Conservation (phyloP, 2,329 filamentous ascomycete genomes). For the Emericellopsis cladophorae region DNA sequence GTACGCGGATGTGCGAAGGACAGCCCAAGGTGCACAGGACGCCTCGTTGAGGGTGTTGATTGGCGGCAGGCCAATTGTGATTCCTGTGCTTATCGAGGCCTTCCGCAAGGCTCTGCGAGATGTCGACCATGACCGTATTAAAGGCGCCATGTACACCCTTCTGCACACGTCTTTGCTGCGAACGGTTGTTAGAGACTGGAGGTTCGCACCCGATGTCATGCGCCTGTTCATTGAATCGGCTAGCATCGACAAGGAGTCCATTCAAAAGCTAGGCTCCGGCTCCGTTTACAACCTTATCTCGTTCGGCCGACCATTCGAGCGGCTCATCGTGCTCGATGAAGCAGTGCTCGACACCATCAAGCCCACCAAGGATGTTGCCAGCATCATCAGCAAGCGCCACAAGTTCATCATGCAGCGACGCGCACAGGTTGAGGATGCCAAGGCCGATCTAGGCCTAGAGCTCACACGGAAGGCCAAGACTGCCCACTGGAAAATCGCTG, state of each 20-base stretch:
- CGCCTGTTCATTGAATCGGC: constrained; percentile 82
- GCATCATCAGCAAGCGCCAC: constrained; percentile 46
- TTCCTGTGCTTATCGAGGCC: constrained; percentile 71
- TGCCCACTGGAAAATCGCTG: constrained; percentile 95
- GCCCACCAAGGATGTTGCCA: constrained; percentile 50
- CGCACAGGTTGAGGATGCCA: constrained; percentile 68
- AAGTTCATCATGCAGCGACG: constrained; percentile 65
- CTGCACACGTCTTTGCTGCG: constrained; percentile 81
- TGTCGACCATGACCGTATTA: constrained; percentile 82
- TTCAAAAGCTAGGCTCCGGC: constrained; percentile 75
- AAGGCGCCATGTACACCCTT: constrained; percentile 84
- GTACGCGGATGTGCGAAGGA: constrained; percentile 91
- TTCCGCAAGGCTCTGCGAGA: constrained; percentile 67
- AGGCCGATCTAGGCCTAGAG: constrained; percentile 67
- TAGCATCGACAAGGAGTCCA: constrained; percentile 83
- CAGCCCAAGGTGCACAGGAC: constrained; percentile 83
- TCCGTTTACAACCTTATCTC: constrained; percentile 81
- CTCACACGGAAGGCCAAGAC: constrained; percentile 63
- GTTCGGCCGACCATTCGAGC: constrained; percentile 78
- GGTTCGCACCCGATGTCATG: constrained; percentile 83
- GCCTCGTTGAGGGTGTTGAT: constrained; percentile 86
- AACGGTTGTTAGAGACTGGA: constrained; percentile 85
- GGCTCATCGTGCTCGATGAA: constrained; percentile 71
- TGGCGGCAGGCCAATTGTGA: constrained; percentile 76
- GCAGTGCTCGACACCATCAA: constrained; percentile 58